A percentile compares a stretch with the other conserved stretches of the same genome.
phyloP scores from a whole-genome alignment of 2,329 filamentous ascomycete species.

The Mycosphaerella sp. region DNA sequence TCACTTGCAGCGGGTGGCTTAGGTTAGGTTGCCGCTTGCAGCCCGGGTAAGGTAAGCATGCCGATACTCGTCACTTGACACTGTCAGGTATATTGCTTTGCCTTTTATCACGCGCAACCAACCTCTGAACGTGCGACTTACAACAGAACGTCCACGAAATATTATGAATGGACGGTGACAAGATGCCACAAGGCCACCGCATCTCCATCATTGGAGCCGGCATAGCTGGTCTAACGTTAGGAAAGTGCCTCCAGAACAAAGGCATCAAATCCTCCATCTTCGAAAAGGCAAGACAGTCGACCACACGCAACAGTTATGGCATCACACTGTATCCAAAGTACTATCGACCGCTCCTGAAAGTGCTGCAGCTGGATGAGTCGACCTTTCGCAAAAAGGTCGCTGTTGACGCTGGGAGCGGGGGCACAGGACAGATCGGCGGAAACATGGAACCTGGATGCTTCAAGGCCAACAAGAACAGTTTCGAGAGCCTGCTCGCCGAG shows the following conservation, averaged over 20 bases:
- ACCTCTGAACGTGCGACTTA: neutral
- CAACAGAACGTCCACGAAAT: neutral
- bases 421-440: slow-evolving; percentile 22
- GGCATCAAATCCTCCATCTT: slow-evolving; percentile 33
- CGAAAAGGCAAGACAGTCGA: slow-evolving; percentile 29
- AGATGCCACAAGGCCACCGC: slow-evolving; percentile 4
- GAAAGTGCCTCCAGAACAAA: slow-evolving; percentile 30
- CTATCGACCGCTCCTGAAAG: slow-evolving; percentile 32
- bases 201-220: slow-evolving; percentile 43
- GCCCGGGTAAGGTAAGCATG: neutral
- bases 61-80: neutral
- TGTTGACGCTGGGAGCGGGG: slow-evolving; percentile 29
- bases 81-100: neutral
- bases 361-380: slow-evolving; percentile 31
- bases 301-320: slow-evolving; percentile 34
- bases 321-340: slow-evolving; percentile 35
- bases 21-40: neutral
- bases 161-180: neutral
- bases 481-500: slow-evolving; percentile 34
- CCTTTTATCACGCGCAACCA: neutral
- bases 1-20: neutral
- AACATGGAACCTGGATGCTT: slow-evolving; percentile 19
- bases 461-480: slow-evolving; percentile 33
- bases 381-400: slow-evolving; percentile 31
- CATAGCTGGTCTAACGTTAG: slow-evolving; percentile 40